A percentile compares a stretch with the other conserved stretches of the same genome.
These are phyloP conservation scores for Kwoniella dendrophila DNA, from an alignment of 768 basidiomycete species.

Conservation along the genomic window DNA sequence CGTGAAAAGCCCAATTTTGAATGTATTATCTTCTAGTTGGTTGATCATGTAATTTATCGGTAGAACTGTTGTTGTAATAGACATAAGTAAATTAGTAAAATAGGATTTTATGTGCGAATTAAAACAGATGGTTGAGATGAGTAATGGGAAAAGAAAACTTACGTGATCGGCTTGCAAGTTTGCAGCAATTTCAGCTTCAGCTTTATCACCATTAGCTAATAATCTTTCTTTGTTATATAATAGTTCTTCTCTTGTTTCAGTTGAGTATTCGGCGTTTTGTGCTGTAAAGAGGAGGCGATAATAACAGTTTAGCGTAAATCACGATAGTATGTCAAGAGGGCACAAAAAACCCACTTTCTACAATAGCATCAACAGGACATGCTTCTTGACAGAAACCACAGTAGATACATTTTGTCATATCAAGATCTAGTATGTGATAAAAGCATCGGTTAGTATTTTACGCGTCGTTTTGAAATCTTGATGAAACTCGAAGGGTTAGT, in stretches of 20 bases:
- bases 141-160: too few species aligned
- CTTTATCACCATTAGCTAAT: conserved; percentile 90
- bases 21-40: too few species aligned
- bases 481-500: neutral
- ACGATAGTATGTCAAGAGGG: neutral
- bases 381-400: conserved; percentile 99
- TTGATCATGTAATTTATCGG: too few species aligned
- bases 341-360: conserved; percentile 74
- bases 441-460: neutral
- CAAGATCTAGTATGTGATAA: conserved; percentile 68
- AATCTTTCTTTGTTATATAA: conserved; percentile 99
- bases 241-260: conserved; percentile 96
- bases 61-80: too few species aligned
- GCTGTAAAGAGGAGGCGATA: conserved; percentile 61
- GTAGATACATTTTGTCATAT: conserved; percentile 99
- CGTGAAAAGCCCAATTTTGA: too few species aligned
- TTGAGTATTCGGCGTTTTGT: conserved; percentile 96
- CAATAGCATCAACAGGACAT: conserved; percentile 98
- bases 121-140: too few species aligned
- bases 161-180: conserved; percentile 63
- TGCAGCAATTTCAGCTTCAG: conserved; percentile 96
- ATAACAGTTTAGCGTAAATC: neutral
- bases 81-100: too few species aligned
- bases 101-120: too few species aligned
- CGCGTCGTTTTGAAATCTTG: neutral